Percentiles rank a stretch among this genome's conserved stretches.
Conservation (phyloP, 106 monocot species). For the Vanilla planifolia region DNA sequence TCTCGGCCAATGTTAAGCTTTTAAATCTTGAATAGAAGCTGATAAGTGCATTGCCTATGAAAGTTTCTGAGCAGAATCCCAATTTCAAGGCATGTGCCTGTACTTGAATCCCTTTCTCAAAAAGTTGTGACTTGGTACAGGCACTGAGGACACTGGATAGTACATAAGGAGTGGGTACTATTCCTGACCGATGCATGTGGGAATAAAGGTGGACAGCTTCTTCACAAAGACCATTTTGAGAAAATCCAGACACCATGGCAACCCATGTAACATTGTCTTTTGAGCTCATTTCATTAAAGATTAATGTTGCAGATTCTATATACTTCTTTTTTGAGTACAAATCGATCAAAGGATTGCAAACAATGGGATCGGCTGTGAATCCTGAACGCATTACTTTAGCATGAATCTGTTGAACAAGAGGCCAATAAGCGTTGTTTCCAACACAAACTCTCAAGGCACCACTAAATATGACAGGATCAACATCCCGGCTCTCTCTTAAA, state of each 20-base stretch:
- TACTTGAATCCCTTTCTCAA: conserved; percentile 43
- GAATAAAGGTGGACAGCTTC: conserved; percentile 52
- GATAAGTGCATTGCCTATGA: conserved; percentile 74
- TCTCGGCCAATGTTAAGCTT: conserved; percentile 31
- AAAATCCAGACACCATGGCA: conserved; percentile 74
- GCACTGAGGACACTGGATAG: conserved; percentile 74
- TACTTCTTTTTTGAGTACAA: conserved; percentile 53
- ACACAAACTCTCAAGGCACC: conserved; percentile 44
- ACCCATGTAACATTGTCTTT: conserved; percentile 70
- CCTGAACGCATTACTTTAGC: conserved; percentile 35
- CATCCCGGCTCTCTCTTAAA: conserved; percentile 18
- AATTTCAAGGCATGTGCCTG: conserved; percentile 56
- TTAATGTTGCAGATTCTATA: conserved; percentile 29
- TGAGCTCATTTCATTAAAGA: conserved; percentile 47
- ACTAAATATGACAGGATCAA: conserved; percentile 16
- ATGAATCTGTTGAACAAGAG: conserved; percentile 57
- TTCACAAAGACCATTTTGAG: conserved; percentile 56
- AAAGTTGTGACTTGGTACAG: conserved; percentile 44
- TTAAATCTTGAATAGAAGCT: conserved; percentile 45
- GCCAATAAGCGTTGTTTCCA: conserved; percentile 15
- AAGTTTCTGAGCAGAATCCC: conserved; percentile 58
- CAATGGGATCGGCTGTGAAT: conserved; percentile 19
- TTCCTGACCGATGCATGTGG: conserved; percentile 35
- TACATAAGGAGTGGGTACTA: conserved; percentile 69
- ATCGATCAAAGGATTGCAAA: conserved; percentile 77